phyloP scores from a whole-genome alignment of 2,329 filamentous ascomycete genomes.

The Beauveria rudraprayagi region DNA sequence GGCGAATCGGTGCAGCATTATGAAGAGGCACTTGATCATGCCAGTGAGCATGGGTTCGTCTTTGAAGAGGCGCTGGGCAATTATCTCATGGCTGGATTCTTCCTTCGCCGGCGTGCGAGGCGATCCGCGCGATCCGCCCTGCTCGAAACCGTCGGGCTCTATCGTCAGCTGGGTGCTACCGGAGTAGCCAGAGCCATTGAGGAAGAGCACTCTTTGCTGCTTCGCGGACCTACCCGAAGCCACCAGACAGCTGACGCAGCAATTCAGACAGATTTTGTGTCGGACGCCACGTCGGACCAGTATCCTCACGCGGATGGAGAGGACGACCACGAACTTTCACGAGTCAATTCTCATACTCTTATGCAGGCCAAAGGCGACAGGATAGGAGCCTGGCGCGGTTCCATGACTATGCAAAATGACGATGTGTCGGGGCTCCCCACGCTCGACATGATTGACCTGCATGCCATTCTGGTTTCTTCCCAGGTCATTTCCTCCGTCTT shows the following conservation, averaged over 20 bases:
- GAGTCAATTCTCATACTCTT: slow-evolving; percentile 35
- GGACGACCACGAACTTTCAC: slow-evolving; percentile 33
- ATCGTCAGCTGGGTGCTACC: slow-evolving; percentile 58
- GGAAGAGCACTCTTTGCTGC: slow-evolving; percentile 57
- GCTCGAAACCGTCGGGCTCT: slow-evolving; percentile 59
- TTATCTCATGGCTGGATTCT: slow-evolving; percentile 65
- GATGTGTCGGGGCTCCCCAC: slow-evolving; percentile 58
- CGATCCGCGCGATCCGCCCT: slow-evolving; percentile 63
- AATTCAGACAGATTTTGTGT: slow-evolving; percentile 63
- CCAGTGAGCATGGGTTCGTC: slow-evolving; percentile 55
- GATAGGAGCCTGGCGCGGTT: slow-evolving; percentile 56
- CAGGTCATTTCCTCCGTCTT: slow-evolving; percentile 74
- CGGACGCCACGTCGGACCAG: slow-evolving; percentile 44
- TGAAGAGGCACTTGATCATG: slow-evolving; percentile 65
- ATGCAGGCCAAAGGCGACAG: slow-evolving; percentile 47
- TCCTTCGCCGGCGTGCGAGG: slow-evolving; percentile 56
- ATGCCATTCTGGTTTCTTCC: slow-evolving; percentile 69
- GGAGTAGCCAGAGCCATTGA: slow-evolving; percentile 63
- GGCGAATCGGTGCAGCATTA: slow-evolving; percentile 55
- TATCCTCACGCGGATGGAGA: slow-evolving; percentile 42
- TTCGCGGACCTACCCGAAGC: slow-evolving; percentile 54
- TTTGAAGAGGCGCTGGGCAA: slow-evolving; percentile 68
- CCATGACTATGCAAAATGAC: slow-evolving; percentile 47
- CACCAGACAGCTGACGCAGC: slow-evolving; percentile 52
- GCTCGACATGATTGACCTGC: slow-evolving; percentile 75